Evolutionary conservation across 768 basidiomycete genomes (phyloP), one percentile per base, ranked within the genome.

Genomic region (Boletus huronensis): DNA sequence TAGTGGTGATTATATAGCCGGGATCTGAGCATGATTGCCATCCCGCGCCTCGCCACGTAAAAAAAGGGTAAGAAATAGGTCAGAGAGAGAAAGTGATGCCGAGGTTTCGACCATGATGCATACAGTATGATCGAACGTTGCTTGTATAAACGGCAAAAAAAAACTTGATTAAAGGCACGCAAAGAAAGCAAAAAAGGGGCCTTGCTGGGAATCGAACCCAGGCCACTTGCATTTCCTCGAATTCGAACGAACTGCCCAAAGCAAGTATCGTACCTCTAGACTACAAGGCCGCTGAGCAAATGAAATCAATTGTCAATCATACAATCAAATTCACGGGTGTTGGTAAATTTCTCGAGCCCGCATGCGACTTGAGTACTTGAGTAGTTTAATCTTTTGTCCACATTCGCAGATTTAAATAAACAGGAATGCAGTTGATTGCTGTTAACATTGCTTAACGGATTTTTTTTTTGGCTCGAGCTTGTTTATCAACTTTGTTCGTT

Each of bases 191-290:
- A 31, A 14, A 36, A 25, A 17, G n/a, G 69, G 71, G 72, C 72
- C 69, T 70, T 61, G 61, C 72, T 68, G 72, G 67, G 70, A 74
- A 69, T 73, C 67, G 72, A 72, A 72, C 71, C 70, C 70, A 74
- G 69, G 70, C 61, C 71, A 72, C 70, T 72, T 69, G 69, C 62
- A 69, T 53, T 53, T 53, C 19, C 25, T 19, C 25, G 2, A 28
- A 52, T 38, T 23, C 16, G 10, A 23, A 13, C 25, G 60, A 57
- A 44, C 11, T 14, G n/a, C 55, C 65, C 65, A 66, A 66, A 66
- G 65, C 65, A 66, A 66, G 65, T 68, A 66, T 68, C 64, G 65
- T 66, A 68, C 65, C 65, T 66, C 65, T 67, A 67, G 66, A 67
- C 65, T 68, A 68, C 65, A 67, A 65, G 64, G 64, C 64, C n/a